Base-by-base conservation (phyloP, 257 asterid species). In the Pogostemon cablin region DNA sequence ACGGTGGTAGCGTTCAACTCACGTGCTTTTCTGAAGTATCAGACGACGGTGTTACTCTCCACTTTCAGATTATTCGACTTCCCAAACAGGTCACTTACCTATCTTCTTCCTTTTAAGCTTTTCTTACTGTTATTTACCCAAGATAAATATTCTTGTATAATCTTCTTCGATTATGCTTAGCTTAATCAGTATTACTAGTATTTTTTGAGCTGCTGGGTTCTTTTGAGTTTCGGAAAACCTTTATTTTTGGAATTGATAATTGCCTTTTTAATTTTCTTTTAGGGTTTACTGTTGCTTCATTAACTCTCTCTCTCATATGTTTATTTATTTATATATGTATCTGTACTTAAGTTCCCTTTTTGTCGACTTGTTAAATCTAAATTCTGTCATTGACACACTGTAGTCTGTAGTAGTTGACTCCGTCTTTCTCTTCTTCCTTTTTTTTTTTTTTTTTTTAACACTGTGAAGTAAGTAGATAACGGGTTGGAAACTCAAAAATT, bases 21-120 rank as follows among this genome's bases (percentile, higher is more conserved):
- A 84, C 92, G 12, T 83, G 85, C 79, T 91, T 89, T 72, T 86
- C 98, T 17, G 85, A 93, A 55, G 61, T 82, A 48, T 83, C 87
- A 2, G 93, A 93, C 39, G 93, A 93, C 40, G 88, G 82, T 55
- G 84, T 72, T 10, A 57, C 81, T 59, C 86, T 90, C 74, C 90
- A 92, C 78, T 87, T 87, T 78, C 97, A 91, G 76, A 91, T 93
- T 69, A 80, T 93, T 60, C 95, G 93, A 20, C 90, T 93, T 71
- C 95, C 70, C 55, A 87, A 86, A 72, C 99, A 93, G 97, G 99
- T 82, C 7, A 12, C 17, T 10, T 6, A 46, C 37, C 44, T 15
- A 9, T 47, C 34, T 39, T 41, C 2, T 34, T 46, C 6, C 12
- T 8, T 59, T 58, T 42, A 15, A 1, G 32, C 32, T 0, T 25